Base-by-base conservation (phyloP, 148 eudicot genomes). In the Rhododendron vialii region DNA sequence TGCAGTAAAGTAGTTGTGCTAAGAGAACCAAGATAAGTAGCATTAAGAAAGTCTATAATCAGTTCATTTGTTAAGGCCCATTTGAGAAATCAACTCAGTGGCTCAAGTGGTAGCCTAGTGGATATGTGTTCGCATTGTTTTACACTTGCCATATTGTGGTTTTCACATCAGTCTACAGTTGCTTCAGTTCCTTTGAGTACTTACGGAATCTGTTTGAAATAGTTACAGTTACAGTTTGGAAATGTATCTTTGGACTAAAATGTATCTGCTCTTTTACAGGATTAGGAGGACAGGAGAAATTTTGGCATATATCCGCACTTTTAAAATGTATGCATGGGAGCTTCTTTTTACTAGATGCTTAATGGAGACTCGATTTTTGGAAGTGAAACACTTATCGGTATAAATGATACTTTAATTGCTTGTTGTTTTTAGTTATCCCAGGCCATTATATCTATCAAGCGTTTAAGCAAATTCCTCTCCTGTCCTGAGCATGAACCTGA, bases 311-410 rank as follows among this genome's bases (percentile, higher is more conserved):
- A 96, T 93, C 80, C 96, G 99, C 76, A 97, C 96, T 81, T 83
- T 95, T 83, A 97, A 97, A 93, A 93, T 97, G 99, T 95, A 97
- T 89, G 96, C 95, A 82, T 97, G 99, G 99, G 99, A 97, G 87
- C 90, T 89, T 84, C 93, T 94, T 30, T 97, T 97, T 88, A 84
- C 92, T 81, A 89, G 90, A 86, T 93, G 96, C 96, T 92, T 97
- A 93, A 94, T 93, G 93, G 92, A 94, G 89, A 93, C 98, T 43
- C 91, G 98, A 89, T 90, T 92, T 73, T 90, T 87, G 26, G 99
- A 95, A 94, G 96, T 95, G 80, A 85, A 88, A 45, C 89, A 95
- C 83, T 88, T 96, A 89, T 92, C 98, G 76, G 98, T 96, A 89
- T 87, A 94, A 87, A 75, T 83, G 75, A 47, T 15, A 36, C 80